phyloP scores from a whole-genome alignment of 352 stramenopile genomes.

The Pelagophyceae sp. region DNA sequence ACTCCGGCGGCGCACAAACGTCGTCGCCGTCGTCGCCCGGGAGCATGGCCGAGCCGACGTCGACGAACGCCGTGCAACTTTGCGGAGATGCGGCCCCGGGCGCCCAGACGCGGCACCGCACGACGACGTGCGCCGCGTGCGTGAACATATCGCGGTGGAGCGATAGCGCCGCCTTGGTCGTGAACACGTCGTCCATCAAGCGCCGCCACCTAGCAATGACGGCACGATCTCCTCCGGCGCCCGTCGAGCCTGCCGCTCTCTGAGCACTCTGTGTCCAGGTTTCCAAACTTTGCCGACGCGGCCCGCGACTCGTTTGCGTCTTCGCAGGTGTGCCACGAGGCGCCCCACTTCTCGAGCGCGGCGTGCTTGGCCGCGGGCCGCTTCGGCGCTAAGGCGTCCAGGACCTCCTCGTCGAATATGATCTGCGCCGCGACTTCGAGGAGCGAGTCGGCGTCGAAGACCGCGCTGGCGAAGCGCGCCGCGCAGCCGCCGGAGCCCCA shows the following conservation, averaged over 20 bases:
- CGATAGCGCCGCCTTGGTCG: background rate
- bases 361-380: too few species aligned
- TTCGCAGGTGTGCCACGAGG: background rate
- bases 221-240: too few species aligned
- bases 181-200: background rate
- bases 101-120: background rate
- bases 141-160: background rate
- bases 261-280: too few species aligned
- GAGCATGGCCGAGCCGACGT: background rate
- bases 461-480: background rate
- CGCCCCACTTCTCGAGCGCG: background rate
- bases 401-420: background rate
- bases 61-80: background rate
- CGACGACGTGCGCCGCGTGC: background rate
- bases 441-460: too few species aligned
- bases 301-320: background rate
- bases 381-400: background rate
- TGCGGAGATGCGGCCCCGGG: too few species aligned
- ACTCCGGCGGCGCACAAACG: background rate
- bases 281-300: too few species aligned
- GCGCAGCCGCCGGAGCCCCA: background rate
- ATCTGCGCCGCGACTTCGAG: background rate
- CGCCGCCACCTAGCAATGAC: too few species aligned
- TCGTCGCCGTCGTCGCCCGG: background rate
- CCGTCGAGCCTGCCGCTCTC: too few species aligned